Evolutionary conservation across 2,329 filamentous ascomycete genomes (phyloP), one percentile per base, ranked within the genome.

Genomic region (Magnaporthiopsis poae): DNA sequence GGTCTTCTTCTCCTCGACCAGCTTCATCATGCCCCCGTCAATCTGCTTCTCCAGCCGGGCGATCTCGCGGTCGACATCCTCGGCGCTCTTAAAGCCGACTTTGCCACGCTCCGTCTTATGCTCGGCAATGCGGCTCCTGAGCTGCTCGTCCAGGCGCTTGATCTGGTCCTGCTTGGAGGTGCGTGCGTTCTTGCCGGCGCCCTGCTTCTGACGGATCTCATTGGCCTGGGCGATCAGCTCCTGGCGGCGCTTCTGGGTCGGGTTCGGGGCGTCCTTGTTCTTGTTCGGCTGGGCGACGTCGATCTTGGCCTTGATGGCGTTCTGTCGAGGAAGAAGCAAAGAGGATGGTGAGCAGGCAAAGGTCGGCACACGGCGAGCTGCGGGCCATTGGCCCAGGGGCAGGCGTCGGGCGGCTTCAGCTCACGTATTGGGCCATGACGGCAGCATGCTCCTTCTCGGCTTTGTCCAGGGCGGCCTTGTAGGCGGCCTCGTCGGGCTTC

Each of bases 1-100:
- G 11, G 91, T 88, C 85, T 97, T 98, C 84, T 92, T 96, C 86
- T 98, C 95, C 73, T 99, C 95, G 13, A 98, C 95, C 65, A 99
- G 82, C 81, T 93, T 96, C 90, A 99, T 93, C 76, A 86, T 90
- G 70, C 94, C 94, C 52, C 88, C 86, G 77, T 96, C 91, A 72
- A 98, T 92, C 76, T 94, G 86, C 78, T 89, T 89, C 71, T 96
- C 91, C 66, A 97, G 87, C 65, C 83, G 83, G 68, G 86, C 84
- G 72, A 98, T 95, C 78, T 95, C 87, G 69, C 84, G 83, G 77
- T 98, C 92, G 70, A 99, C 81, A 69, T 98, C 95, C 67, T 96
- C 93, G 66, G 87, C 86, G 72, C 83, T 92, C 86, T 95, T 96
- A 86, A 89, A 98, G 65, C 87, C 82, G 68, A 96, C 84, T 77